phyloP scores from a whole-genome alignment of 2,329 filamentous ascomycete genomes.

The Calonectria naviculata region DNA sequence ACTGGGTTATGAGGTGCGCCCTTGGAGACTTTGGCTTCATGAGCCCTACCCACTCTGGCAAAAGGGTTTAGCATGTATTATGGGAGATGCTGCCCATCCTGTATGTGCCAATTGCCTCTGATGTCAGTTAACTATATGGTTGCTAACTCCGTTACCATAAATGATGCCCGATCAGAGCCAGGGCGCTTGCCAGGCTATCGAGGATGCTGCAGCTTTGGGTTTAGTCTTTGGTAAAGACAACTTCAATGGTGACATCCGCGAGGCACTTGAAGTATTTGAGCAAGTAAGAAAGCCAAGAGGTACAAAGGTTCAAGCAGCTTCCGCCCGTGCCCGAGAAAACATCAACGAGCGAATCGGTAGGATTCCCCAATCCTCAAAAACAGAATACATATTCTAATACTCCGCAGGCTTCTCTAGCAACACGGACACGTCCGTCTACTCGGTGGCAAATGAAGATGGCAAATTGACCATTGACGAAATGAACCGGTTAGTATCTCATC shows the following conservation, averaged over 20 bases:
- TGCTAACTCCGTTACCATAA: constrained; percentile 24
- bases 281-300: constrained; percentile 63
- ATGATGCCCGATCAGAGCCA: constrained; percentile 79
- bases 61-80: constrained; percentile 17
- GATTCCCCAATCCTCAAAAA: constrained; percentile 13
- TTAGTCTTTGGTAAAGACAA: constrained; percentile 65
- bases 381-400: no score
- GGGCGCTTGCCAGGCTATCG: constrained; percentile 76
- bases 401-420: constrained; percentile 16
- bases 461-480: constrained; percentile 21
- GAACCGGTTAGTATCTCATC: constrained; percentile 3
- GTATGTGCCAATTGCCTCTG: constrained; percentile 50
- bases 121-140: background rate
- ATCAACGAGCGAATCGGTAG: constrained; percentile 71
- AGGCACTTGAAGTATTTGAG: constrained; percentile 62
- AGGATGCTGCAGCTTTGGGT: constrained; percentile 71
- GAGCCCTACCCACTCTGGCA: constrained; percentile 28
- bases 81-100: constrained; percentile 27
- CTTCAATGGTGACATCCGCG: constrained; percentile 58
- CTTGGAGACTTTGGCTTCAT: constrained; percentile 67
- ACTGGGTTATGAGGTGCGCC: constrained; percentile 68
- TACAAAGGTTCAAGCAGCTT: constrained; percentile 66
- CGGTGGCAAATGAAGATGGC: background rate
- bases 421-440: background rate
- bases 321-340: constrained; percentile 68